Evolutionary conservation across 179 eudicot species (phyloP), one percentile per base, ranked within the genome.

Genomic region (Gypsophila paniculata): DNA sequence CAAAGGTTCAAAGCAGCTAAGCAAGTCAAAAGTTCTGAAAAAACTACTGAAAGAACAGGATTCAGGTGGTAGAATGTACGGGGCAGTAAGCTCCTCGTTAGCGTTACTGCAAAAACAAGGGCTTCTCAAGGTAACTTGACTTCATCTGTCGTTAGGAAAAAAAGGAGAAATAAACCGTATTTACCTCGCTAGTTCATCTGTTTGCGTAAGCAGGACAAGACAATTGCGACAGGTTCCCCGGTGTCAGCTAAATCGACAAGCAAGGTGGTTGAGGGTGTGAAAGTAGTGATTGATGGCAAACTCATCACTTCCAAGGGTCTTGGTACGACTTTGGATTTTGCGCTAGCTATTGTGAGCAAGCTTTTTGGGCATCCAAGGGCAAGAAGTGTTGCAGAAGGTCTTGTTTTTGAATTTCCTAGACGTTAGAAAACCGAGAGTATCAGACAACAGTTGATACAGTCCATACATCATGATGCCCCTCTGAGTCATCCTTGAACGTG

Each of bases 321-420:
- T 38, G 78, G 85, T 57, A 81, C 85, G 44, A 74, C 88, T 68
- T 78, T 77, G 6, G 91, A 90, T 75, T 88, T 91, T 81, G 80
- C 89, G 25, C 87, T 94, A 73, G 89, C 95, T 80, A 90, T 94
- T 44, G 97, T 94, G 54, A 78, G 83, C 78, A 94, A 94, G 82
- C 79, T 91, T 74, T 91, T 89, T 52, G 94, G 93, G 61, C 84
- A 86, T 74, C 83, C 86, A 32, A 86, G 99, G 72, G 97, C 99
- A 36, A 91, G 96, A 82, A 85, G 97, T 82, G 96, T 94, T 8
- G 97, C 99, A 13, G 97, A 88, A 82, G 97, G 94, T 53, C 92
- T 94, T 44, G 99, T 94, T 70, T 86, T 82, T 48, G 90, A 88
- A 77, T 94, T 87, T 80, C 88, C 91, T 0, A 82, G 74, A 71